Base-by-base conservation (phyloP, 129 eudicot species). In the Pseudognaphalium luteoalbum region DNA sequence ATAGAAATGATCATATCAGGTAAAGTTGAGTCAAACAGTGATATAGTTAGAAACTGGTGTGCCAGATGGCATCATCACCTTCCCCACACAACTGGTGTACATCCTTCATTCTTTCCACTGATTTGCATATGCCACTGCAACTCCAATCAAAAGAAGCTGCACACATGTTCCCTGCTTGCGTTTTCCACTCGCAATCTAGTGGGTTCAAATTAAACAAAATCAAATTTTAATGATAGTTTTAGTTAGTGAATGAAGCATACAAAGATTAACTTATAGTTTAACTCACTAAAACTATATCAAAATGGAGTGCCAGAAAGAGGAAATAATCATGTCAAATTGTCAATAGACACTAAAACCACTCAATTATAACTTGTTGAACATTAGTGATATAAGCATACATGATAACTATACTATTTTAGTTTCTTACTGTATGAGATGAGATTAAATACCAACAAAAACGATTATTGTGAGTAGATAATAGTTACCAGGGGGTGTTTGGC, bases 71-170 rank as follows among this genome's bases (percentile, higher is more conserved):
- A 63, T 87, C 89, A 65, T 86, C 88, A 34, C 97, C 94, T 71
- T 91, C 97, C 0, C 97, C 92, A 37, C 94, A 88, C 2, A 85
- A 77, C 78, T 73, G 73, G 83, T 91, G 97, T 28, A 91, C 92
- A 17, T 83, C 90, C 56, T 85, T 83, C 91, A 91, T 86, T 76
- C 92, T 79, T 77, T 91, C 97, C 4, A 69, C 91, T 0, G 94
- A 91, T 72, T 85, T 91, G 87, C 97, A 91, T 72, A 91, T 74
- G 20, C 97, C 94, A 32, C 97, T 91, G 76, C 97, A 91, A 66
- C 97, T 91, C 94, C 97, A 91, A 78, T 91, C 97, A n/a, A 91
- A 91, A 5, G 97, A 86, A 61, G 97, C 97, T 51, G 85, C 97
- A 62, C 97, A 91, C 41, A 84, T 54, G 79, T 88, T 91, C 35